Percentiles rank a stretch among this genome's conserved stretches.
Conservation (phyloP, 345 rosid genomes). For the Eutrema heterophyllum region DNA sequence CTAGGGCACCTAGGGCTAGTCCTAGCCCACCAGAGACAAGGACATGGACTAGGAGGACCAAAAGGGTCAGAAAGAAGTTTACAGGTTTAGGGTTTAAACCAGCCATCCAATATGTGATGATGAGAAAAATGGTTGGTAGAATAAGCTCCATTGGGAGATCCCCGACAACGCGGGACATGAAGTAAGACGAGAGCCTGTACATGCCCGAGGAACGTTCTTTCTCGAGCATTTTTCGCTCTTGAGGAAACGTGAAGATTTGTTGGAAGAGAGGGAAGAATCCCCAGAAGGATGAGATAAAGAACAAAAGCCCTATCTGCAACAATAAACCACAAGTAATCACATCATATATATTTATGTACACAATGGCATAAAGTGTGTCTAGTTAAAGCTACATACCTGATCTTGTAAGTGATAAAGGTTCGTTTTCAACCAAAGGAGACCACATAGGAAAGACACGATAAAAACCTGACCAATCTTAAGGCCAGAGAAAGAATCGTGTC, state of each 20-base stretch:
- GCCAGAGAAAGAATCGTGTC: constrained; percentile 76
- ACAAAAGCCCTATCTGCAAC: constrained; percentile 66
- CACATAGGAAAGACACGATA: constrained; percentile 69
- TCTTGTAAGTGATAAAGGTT: constrained; percentile 47
- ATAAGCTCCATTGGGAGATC: constrained; percentile 81
- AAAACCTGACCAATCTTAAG: constrained; percentile 63
- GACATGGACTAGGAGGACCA: constrained; percentile 55
- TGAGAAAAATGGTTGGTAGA: constrained; percentile 51
- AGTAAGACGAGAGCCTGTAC: constrained; percentile 79
- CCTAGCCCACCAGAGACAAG: constrained; percentile 91
- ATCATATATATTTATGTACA: neutral
- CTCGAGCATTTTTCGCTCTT: constrained; percentile 71
- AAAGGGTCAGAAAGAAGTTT: constrained; percentile 45
- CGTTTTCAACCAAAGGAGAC: constrained; percentile 86
- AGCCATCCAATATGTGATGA: constrained; percentile 68
- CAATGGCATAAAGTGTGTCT: neutral
- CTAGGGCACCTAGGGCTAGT: constrained; percentile 76
- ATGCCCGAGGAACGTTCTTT: constrained; percentile 84
- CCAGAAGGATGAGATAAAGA: constrained; percentile 66
- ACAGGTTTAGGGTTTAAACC: constrained; percentile 42
- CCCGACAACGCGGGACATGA: constrained; percentile 51
- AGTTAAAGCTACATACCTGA: constrained; percentile 38
- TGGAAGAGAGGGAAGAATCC: constrained; percentile 65
- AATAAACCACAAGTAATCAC: neutral
- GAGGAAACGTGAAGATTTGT: constrained; percentile 80